These are phyloP conservation scores for Alternaria metachromatica DNA, from an alignment of 2,329 filamentous ascomycete genomes.

Conservation along the genomic window DNA sequence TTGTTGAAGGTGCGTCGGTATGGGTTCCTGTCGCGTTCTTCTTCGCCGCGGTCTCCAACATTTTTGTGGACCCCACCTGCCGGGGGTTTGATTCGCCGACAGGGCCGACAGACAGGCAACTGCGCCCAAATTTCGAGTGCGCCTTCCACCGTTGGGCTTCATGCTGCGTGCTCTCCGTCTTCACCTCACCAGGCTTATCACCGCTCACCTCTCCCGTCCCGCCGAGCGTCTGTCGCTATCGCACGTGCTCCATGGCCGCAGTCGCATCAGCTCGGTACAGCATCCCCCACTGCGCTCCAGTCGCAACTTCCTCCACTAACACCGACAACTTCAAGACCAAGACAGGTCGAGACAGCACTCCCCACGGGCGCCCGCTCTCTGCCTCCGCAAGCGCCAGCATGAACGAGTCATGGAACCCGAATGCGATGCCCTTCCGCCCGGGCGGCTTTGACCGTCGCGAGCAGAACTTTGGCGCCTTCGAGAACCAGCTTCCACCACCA, in stretches of 20 bases:
- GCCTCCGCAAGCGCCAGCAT: conserved; percentile 22
- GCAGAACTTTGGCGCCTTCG: conserved; percentile 16
- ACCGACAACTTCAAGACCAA: conserved; percentile 26
- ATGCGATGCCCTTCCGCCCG: conserved; percentile 29
- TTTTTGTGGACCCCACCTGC: conserved; percentile 22
- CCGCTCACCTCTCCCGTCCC: conserved; percentile 8
- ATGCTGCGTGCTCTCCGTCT: conserved; percentile 17
- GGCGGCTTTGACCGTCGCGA: conserved; percentile 14
- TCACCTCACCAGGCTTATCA: conserved; percentile 11
- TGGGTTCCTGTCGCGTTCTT: neutral
- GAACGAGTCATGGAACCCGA: conserved; percentile 29
- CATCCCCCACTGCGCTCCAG: conserved; percentile 30
- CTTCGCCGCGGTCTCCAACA: conserved; percentile 9
- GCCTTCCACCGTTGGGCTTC: conserved; percentile 10
- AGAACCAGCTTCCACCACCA: conserved; percentile 12
- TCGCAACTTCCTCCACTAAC: conserved; percentile 36
- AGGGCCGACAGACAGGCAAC: conserved; percentile 20
- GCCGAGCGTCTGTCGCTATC: conserved; percentile 16
- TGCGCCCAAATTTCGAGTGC: conserved; percentile 4
- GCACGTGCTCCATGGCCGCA: conserved; percentile 35
- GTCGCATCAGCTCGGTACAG: conserved; percentile 33
- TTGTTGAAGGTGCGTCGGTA: neutral
- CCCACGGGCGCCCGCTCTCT: conserved; percentile 9
- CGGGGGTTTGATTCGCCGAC: conserved; percentile 18
- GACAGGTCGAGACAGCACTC: conserved; percentile 29